Evolutionary conservation across 148 eudicot genomes (phyloP), one percentile per base, ranked within the genome.

Genomic region (Polygonum aviculare): DNA sequence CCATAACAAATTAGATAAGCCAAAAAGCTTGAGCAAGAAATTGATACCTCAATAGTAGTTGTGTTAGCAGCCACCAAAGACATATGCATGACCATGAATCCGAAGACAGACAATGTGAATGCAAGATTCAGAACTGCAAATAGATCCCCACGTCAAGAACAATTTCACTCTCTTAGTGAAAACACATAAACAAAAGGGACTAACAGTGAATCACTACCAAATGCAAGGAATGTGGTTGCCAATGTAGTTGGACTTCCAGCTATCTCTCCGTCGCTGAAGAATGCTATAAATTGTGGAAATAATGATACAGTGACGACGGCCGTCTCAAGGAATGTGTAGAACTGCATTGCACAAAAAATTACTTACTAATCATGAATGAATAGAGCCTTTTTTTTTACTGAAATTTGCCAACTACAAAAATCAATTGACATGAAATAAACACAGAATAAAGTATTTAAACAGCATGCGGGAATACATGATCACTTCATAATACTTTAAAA

Each of bases 51-150:
- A 77, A 95, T 95, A 36, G 99, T 93, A 60, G 98, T 93, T 52
- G 90, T 95, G 81, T 95, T 95, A 74, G 72, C 90, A 22, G 90
- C 81, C 83, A 95, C 98, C 82, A 93, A 78, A 7, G 99, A 88
- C 74, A 91, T 88, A 87, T 95, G 99, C 99, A 95, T 95, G 80
- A 93, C 91, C 81, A 93, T 88, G 80, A 95, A 95, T 75, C 99
- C 99, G 81, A 90, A 71, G 19, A 93, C 94, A 77, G 97, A 90
- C 89, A 93, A 84, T n/a, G 98, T 83, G 82, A 95, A 95, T 21
- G 99, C 99, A 78, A 96, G 80, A 80, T 96, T 96, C 83, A 96
- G 78, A 36, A 96, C 99, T 93, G 94, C 55, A 81, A 76, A 74
- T 11, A 77, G 7, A 84, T 1, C 3, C 26, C 26, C 31, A n/a